phyloP scores from a whole-genome alignment of 805 yeast genomes.

The Cyberlindnera suaveolens region DNA sequence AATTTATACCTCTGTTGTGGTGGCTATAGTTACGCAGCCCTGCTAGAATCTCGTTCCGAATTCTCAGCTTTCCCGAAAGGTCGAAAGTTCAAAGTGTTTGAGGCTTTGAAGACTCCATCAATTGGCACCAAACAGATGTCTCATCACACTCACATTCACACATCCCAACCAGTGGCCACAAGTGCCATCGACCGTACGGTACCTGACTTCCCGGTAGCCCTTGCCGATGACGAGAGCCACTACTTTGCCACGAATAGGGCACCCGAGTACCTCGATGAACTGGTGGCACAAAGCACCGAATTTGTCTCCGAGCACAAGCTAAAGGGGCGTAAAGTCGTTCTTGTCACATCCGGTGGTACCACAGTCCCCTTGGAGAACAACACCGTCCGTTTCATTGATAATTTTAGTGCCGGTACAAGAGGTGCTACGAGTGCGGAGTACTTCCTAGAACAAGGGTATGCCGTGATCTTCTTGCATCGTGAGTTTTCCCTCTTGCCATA shows the following conservation, averaged over 20 bases:
- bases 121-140: neutral
- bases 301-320: conserved; percentile 54
- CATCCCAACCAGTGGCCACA: conserved; percentile 62
- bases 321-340: conserved; percentile 48
- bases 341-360: conserved; percentile 96
- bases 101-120: neutral
- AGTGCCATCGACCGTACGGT: conserved; percentile 76
- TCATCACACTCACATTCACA: conserved; percentile 33
- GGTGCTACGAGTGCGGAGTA: conserved; percentile 96
- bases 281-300: conserved; percentile 48
- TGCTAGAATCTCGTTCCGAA: too few relatives aligned
- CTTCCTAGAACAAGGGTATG: conserved; percentile 78
- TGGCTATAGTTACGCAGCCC: too few relatives aligned
- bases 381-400: conserved; percentile 94
- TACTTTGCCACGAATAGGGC: conserved; percentile 70
- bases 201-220: conserved; percentile 76
- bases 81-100: too few relatives aligned
- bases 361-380: conserved; percentile 96
- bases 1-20: too few relatives aligned
- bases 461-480: conserved; percentile 87
- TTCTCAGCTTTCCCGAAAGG: too few relatives aligned
- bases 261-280: conserved; percentile 65
- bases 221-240: conserved; percentile 58
- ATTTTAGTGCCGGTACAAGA: conserved; percentile 95
- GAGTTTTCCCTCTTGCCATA: conserved; percentile 90